Base-by-base conservation (phyloP, 495 filamentous ascomycete genomes). In the Glonium stellatum region DNA sequence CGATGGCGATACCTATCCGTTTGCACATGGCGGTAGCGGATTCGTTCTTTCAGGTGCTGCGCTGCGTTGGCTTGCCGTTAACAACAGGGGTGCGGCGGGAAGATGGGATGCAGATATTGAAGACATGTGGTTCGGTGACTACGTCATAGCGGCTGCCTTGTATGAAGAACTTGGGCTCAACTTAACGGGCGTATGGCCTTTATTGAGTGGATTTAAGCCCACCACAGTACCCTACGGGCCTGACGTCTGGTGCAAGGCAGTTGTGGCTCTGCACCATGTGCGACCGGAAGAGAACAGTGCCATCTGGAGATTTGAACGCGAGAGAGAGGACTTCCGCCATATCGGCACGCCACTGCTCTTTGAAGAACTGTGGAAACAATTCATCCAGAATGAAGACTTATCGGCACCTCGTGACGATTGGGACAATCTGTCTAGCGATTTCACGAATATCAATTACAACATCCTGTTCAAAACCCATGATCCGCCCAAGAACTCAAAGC, bases 351-450 rank as follows among this genome's bases (percentile, higher is more conserved):
- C 58, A 5, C 23, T 65, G 31, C 47, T 41, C 10, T 66, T 62
- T 25, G 49, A 47, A n/a, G 63, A 62, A 15, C 50, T 66, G 15
- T 62, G 59, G 59, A 55, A 42, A 4, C 31, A 49, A 5, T 62
- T 65, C 59, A 35, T 65, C 22, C 57, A 64, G 36, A 50, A 51
- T 1, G 62, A 64, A 22, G 23, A 53, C 13, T 12, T 65, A n/a
- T 15, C 5, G n/a, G 18, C 22, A 0, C 46, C 54, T 11, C 55
- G 64, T 1, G 47, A 60, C 22, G 52, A 67, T 39, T 67, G 64
- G 64, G 57, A 67, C 53, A 67, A 67, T 31, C 35, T 63, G 19
- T 63, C 56, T 10, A 61, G 54, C 4, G 58, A 58, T 8, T 50
- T 37, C 5, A 48, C 56, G 8, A 60, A 65, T 31, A 42, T 52